These are phyloP conservation scores for Aspergillus udagawae DNA, from an alignment of 2,329 filamentous ascomycete genomes.

Conservation along the genomic window DNA sequence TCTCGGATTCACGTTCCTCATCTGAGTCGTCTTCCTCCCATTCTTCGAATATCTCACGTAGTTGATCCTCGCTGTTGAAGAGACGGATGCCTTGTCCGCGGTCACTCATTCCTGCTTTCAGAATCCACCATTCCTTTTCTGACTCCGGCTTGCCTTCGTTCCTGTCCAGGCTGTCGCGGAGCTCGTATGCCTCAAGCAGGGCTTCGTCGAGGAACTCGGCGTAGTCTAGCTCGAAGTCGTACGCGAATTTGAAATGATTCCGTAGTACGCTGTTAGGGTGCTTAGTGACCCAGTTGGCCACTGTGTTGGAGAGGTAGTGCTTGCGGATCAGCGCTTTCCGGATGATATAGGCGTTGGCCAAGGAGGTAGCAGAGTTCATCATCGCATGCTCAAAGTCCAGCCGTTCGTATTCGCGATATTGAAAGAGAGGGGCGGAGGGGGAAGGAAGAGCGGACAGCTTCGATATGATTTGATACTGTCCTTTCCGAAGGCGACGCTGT, in stretches of 20 bases:
- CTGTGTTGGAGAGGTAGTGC: constrained; percentile 82
- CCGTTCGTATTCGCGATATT: constrained; percentile 81
- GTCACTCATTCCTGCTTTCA: constrained; percentile 98
- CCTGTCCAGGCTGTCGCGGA: constrained; percentile 69
- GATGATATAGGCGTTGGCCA: constrained; percentile 90
- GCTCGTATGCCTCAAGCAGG: constrained; percentile 81
- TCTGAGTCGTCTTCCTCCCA: constrained; percentile 73
- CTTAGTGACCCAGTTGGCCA: constrained; percentile 82
- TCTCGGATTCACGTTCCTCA: constrained; percentile 33
- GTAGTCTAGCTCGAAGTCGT: constrained; percentile 92
- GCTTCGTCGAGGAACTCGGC: constrained; percentile 95
- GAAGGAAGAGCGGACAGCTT: constrained; percentile 47
- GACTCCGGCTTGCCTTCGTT: constrained; percentile 64
- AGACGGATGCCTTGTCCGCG: constrained; percentile 87
- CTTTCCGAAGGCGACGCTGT: constrained; percentile 54
- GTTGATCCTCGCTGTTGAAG: constrained; percentile 77
- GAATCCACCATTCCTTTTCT: constrained; percentile 85
- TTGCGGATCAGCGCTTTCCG: constrained; percentile 95
- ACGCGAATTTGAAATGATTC: constrained; percentile 68
- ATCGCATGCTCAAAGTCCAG: constrained; percentile 78
- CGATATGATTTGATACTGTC: constrained; percentile 54
- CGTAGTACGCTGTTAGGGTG: constrained; percentile 67
- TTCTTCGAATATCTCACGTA: constrained; percentile 83
- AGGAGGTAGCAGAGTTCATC: constrained; percentile 55
- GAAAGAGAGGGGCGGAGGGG: constrained; percentile 55